phyloP scores from a whole-genome alignment of 805 yeast genomes.

The Scheffersomyces ergatensis region DNA sequence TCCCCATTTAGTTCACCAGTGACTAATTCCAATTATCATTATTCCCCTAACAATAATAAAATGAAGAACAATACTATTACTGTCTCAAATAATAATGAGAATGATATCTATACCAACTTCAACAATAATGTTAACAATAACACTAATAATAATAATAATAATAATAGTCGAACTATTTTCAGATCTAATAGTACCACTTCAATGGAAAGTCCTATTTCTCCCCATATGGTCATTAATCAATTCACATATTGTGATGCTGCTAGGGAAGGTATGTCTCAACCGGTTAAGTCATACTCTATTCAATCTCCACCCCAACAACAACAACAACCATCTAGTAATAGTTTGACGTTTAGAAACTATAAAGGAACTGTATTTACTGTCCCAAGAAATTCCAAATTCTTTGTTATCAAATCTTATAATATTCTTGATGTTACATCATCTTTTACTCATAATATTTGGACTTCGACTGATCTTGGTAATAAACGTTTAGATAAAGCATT shows the following conservation, averaged over 20 bases:
- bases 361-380: conserved; percentile 14
- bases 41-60: neutral
- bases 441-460: conserved; percentile 51
- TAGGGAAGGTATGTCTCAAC: neutral
- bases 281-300: neutral
- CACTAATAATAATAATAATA: neutral
- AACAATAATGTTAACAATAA: neutral
- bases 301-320: neutral
- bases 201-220: neutral
- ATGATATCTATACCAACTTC: no score
- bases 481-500: conserved; percentile 48
- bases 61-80: neutral
- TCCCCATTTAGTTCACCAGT: neutral
- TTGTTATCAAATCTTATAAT: conserved; percentile 55
- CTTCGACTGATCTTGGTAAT: conserved; percentile 59
- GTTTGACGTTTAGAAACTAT: conserved; percentile 10
- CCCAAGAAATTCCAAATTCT: conserved; percentile 28
- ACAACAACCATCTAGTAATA: neutral
- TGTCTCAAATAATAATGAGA: neutral
- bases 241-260: neutral
- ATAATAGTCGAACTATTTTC: neutral
- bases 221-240: neutral
- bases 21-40: neutral
- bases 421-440: conserved; percentile 50
- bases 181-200: neutral